These are phyloP conservation scores for Aspergillus awamori DNA, from an alignment of 2,329 filamentous ascomycete species.

Conservation along the genomic window DNA sequence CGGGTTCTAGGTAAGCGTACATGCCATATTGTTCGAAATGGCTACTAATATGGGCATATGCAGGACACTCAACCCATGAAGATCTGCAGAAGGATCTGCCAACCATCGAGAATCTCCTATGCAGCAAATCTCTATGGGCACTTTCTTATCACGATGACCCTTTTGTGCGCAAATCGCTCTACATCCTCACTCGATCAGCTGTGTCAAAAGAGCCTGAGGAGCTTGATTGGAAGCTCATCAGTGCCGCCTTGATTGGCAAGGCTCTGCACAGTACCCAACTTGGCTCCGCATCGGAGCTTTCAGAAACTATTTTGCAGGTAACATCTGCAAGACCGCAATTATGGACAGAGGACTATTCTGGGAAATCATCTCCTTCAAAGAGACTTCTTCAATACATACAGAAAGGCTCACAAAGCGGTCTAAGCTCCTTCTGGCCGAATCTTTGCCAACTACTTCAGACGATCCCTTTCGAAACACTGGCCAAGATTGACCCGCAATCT, in stretches of 20 bases:
- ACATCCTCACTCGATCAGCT: slow-evolving; percentile 57
- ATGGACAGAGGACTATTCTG: slow-evolving; percentile 70
- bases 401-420: slow-evolving; percentile 80
- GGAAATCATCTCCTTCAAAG: slow-evolving; percentile 58
- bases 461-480: slow-evolving; percentile 56
- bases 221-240: slow-evolving; percentile 67
- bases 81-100: slow-evolving; percentile 64
- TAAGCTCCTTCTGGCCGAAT: slow-evolving; percentile 71
- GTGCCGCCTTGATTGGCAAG: slow-evolving; percentile 71
- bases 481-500: slow-evolving; percentile 28
- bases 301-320: slow-evolving; percentile 67
- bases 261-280: slow-evolving; percentile 72
- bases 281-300: slow-evolving; percentile 72
- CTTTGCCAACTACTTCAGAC: slow-evolving; percentile 63
- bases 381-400: slow-evolving; percentile 73
- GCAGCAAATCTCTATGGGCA: slow-evolving; percentile 63
- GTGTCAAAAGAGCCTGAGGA: slow-evolving; percentile 51
- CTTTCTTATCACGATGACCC: slow-evolving; percentile 60
- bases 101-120: slow-evolving; percentile 68
- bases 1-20: slow-evolving; percentile 52
- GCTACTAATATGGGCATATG: slow-evolving; percentile 19
- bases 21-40: neutral
- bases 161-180: slow-evolving; percentile 60
- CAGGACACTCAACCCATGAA: slow-evolving; percentile 38
- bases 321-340: slow-evolving; percentile 67